Conservation (phyloP, 805 yeast species). For the Wickerhamomyces ciferrii region DNA sequence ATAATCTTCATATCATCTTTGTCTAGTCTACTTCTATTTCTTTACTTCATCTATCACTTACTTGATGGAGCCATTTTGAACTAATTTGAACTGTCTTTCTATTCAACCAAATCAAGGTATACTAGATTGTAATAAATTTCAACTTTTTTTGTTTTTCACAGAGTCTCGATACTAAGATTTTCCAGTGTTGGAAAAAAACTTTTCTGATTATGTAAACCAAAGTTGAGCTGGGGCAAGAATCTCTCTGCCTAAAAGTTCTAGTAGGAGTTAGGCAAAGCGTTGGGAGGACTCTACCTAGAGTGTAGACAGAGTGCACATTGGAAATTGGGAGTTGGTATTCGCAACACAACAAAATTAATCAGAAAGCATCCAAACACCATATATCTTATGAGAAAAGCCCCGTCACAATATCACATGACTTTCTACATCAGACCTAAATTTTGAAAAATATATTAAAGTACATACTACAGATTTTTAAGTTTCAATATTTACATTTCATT, state of each 20-base stretch:
- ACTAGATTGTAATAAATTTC: slow-evolving; percentile 1
- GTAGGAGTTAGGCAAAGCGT: too few relatives aligned
- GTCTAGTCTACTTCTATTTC: not conserved
- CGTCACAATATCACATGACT: slow-evolving; percentile 8
- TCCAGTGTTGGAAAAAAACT: slow-evolving; percentile 1
- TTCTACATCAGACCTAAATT: too few relatives aligned
- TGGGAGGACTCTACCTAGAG: too few relatives aligned
- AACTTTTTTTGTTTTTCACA: not conserved
- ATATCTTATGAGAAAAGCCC: slow-evolving; percentile 2
- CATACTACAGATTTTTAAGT: slow-evolving; percentile 3
- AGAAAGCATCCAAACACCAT: slow-evolving; percentile 10
- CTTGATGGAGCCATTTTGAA: slow-evolving; percentile 43
- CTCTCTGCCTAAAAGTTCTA: too few relatives aligned
- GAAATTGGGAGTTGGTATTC: too few relatives aligned
- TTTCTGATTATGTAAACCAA: not conserved
- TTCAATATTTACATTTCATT: slow-evolving; percentile 2
- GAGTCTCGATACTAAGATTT: slow-evolving; percentile 10
- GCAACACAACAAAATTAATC: too few relatives aligned
- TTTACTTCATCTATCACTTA: slow-evolving; percentile 22
- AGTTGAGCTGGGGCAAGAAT: too few relatives aligned
- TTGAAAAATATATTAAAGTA: too few relatives aligned
- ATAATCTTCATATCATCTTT: not conserved
- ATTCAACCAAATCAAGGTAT: slow-evolving; percentile 7
- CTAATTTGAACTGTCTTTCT: not conserved
- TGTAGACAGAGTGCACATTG: too few relatives aligned